Evolutionary conservation across 1,284 basidiomycete genomes (phyloP).

Genomic region (Wolfiporia cocos): DNA sequence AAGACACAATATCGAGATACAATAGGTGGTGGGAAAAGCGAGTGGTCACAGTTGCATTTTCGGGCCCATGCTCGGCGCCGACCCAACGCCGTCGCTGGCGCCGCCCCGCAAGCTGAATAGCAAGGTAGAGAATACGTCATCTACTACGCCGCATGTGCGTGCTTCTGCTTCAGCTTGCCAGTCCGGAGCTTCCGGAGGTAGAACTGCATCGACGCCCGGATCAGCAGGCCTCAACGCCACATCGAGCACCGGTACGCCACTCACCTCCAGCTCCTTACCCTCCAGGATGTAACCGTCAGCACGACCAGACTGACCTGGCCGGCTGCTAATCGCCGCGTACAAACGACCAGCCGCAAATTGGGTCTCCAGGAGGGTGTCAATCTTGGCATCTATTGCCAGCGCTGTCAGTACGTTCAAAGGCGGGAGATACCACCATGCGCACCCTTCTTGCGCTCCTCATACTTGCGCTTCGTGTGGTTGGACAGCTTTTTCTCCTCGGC

Average conservation of each 20-base stretch:
- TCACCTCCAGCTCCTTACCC: conserved; percentile 93
- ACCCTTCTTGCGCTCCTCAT: conserved; percentile 90
- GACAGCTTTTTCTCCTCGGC: conserved; percentile 77
- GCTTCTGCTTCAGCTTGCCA: conserved; percentile 95
- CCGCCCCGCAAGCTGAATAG: too few species aligned
- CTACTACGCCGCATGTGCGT: conserved; percentile 51
- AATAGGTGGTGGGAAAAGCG: too few species aligned
- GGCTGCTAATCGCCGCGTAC: conserved; percentile 85
- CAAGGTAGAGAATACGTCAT: conserved; percentile 1
- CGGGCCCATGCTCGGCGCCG: too few species aligned
- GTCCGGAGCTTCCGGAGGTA: conserved; percentile 90
- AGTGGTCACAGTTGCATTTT: too few species aligned
- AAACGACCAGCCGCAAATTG: conserved; percentile 88
- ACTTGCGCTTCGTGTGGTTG: conserved; percentile 79
- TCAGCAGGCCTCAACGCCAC: conserved; percentile 11
- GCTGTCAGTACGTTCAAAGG: conserved; percentile 6
- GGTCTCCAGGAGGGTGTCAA: conserved; percentile 81
- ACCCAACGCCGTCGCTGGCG: too few species aligned
- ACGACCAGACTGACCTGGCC: conserved; percentile 92
- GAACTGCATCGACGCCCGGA: conserved; percentile 48
- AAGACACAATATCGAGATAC: too few species aligned
- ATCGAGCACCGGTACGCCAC: conserved; percentile 15
- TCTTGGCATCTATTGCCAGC: conserved; percentile 64
- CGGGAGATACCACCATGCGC: conserved; percentile 14
- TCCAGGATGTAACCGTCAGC: conserved; percentile 94